Evolutionary conservation across 192 early-diverging fungal species (phyloP).

Genomic region (Anaeromyces robustus): DNA sequence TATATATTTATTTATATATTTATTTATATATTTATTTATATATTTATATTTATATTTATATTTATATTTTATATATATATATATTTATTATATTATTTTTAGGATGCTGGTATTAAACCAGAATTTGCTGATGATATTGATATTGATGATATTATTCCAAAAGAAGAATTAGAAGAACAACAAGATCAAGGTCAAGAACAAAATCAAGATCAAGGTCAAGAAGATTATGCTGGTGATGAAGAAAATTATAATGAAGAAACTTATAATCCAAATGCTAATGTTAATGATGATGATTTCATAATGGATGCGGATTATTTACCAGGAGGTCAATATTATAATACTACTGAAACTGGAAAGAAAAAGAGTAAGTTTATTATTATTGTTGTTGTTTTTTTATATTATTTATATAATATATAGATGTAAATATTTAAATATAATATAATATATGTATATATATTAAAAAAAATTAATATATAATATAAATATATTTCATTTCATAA

Average conservation of each 20-base stretch:
- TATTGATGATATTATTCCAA: slow-evolving; percentile 38
- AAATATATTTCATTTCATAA: too few relatives aligned
- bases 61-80: too few relatives aligned
- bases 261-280: slow-evolving; percentile 2
- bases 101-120: slow-evolving; percentile 48
- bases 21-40: too few relatives aligned
- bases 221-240: slow-evolving; percentile 14
- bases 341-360: slow-evolving; percentile 7
- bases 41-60: too few relatives aligned
- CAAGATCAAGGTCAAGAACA: slow-evolving; percentile 23
- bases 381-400: background rate
- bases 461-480: too few relatives aligned
- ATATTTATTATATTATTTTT: background rate
- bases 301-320: slow-evolving; percentile 88
- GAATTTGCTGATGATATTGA: slow-evolving; percentile 78
- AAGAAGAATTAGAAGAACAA: slow-evolving; percentile 16
- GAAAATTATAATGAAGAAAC: slow-evolving; percentile 16
- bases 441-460: too few relatives aligned
- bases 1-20: too few relatives aligned
- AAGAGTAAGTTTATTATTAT: background rate
- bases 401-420: too few relatives aligned
- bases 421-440: too few relatives aligned
- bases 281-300: slow-evolving; percentile 56
- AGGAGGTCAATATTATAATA: slow-evolving; percentile 40
- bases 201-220: slow-evolving; percentile 20